These are phyloP conservation scores for Hyphopichia wangnamkhiaoensis DNA, from an alignment of 1,139 yeast species.

Conservation along the genomic window DNA sequence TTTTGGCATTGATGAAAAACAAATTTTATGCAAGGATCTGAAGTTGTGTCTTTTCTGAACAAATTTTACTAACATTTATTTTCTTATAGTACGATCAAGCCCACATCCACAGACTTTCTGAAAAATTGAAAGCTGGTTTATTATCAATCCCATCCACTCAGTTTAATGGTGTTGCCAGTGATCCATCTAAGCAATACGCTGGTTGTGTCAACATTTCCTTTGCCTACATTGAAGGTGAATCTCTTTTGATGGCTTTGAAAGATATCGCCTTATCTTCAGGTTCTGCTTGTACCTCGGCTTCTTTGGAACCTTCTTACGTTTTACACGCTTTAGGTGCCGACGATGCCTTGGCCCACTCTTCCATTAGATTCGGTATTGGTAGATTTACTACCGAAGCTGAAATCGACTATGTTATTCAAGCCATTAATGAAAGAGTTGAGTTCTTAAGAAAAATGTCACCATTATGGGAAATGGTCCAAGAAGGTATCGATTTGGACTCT, in stretches of 20 bases:
- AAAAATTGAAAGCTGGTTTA: slow-evolving; percentile 71
- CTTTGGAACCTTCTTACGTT: slow-evolving; percentile 95
- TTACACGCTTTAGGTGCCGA: slow-evolving; percentile 96
- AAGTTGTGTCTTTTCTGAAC: slow-evolving; percentile 5
- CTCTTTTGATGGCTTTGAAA: slow-evolving; percentile 93
- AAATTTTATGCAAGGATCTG: slow-evolving; percentile 26
- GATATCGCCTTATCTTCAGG: slow-evolving; percentile 97
- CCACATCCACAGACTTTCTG: slow-evolving; percentile 70
- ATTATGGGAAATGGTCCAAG: slow-evolving; percentile 99
- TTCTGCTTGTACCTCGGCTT: slow-evolving; percentile 99
- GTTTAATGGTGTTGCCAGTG: slow-evolving; percentile 74
- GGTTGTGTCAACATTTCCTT: slow-evolving; percentile 97
- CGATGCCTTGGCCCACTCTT: slow-evolving; percentile 96
- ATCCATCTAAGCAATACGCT: slow-evolving; percentile 62
- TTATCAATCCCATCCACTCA: slow-evolving; percentile 85
- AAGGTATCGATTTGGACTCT: slow-evolving; percentile 89
- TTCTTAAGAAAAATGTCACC: slow-evolving; percentile 93
- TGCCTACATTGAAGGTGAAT: slow-evolving; percentile 98
- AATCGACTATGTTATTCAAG: slow-evolving; percentile 87
- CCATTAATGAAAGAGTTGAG: slow-evolving; percentile 85
- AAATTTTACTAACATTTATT: slow-evolving; percentile 17
- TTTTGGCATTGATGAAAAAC: slow-evolving; percentile 7
- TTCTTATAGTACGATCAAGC: slow-evolving; percentile 54
- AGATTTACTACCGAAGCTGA: slow-evolving; percentile 96
- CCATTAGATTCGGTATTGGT: slow-evolving; percentile 96